These are phyloP conservation scores for Beauveria australis DNA, from an alignment of 2,329 filamentous ascomycete genomes.

Conservation along the genomic window DNA sequence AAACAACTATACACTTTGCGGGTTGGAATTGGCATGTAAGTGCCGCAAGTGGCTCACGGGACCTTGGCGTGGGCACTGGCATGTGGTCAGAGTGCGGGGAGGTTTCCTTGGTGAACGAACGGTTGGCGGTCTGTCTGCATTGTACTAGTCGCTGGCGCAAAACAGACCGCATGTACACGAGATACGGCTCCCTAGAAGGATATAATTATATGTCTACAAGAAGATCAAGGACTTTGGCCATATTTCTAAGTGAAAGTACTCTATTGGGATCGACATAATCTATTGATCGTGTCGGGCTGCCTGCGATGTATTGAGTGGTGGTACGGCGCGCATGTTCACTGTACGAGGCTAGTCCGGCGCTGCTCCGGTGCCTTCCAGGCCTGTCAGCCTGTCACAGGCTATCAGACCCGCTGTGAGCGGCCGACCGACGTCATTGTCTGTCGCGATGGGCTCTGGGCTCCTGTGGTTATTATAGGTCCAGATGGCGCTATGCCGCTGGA, in stretches of 20 bases:
- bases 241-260: no score
- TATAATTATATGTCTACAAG: background rate
- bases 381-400: background rate
- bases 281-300: no score
- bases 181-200: no score
- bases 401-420: background rate
- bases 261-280: no score
- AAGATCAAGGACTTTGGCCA: background rate
- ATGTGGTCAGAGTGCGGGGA: slow-evolving; percentile 10
- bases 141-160: no score
- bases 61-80: slow-evolving; percentile 11
- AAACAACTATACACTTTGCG: background rate
- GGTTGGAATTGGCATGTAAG: background rate
- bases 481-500: background rate
- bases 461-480: background rate
- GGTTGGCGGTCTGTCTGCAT: background rate
- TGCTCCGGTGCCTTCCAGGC: background rate
- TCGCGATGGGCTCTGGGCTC: background rate
- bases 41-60: background rate
- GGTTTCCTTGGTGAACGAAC: background rate
- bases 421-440: slow-evolving; percentile 1
- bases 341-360: background rate
- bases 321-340: no score
- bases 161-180: no score
- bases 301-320: no score